Conservation (phyloP, 2,329 filamentous ascomycete genomes). For the Claviceps maximensis region DNA sequence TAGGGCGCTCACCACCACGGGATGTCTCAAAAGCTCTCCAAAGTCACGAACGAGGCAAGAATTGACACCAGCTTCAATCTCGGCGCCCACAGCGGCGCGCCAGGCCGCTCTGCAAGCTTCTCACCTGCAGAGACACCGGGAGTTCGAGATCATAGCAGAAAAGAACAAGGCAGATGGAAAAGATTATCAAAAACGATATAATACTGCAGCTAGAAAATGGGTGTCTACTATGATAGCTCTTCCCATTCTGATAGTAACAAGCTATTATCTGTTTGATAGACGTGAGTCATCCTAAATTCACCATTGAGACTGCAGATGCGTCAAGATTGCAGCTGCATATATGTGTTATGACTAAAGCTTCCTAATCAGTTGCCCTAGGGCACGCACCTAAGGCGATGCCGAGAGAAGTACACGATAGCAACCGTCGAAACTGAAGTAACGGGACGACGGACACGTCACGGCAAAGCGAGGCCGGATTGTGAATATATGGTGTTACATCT, state of each 20-base stretch:
- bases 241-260: constrained; percentile 41
- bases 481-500: no score
- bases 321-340: background rate
- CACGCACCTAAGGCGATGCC: background rate
- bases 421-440: background rate
- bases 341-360: background rate
- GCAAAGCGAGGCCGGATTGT: no score
- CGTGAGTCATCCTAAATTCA: constrained; percentile 21
- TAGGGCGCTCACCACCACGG: background rate
- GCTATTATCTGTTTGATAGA: constrained; percentile 39
- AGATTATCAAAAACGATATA: constrained; percentile 31
- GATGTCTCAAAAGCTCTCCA: background rate
- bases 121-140: constrained; percentile 8
- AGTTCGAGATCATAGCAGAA: constrained; percentile 10
- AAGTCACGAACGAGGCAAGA: no score
- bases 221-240: constrained; percentile 34
- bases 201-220: constrained; percentile 31
- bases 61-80: background rate
- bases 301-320: background rate
- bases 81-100: constrained; percentile 11
- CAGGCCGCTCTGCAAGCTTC: constrained; percentile 13
- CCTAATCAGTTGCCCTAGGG: constrained; percentile 1
- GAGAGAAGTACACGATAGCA: background rate
- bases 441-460: background rate
- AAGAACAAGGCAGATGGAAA: constrained; percentile 12